phyloP scores from a whole-genome alignment of 441 rosid species.

The Mallotus repandus region DNA sequence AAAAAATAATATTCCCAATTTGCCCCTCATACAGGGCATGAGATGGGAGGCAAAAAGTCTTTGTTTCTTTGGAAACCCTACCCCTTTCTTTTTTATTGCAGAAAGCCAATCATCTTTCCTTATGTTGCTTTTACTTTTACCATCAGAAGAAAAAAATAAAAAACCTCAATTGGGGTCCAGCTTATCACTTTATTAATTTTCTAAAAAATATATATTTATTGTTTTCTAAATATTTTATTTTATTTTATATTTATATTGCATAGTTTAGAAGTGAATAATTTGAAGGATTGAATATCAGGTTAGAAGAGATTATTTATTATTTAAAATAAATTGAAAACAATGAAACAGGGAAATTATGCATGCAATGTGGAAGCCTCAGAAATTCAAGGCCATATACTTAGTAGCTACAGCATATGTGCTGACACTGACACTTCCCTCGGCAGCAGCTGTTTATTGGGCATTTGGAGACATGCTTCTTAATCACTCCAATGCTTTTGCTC shows the following conservation, averaged over 20 bases:
- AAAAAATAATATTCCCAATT: conserved; percentile 13
- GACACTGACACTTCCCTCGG: conserved; percentile 89
- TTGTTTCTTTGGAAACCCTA: conserved; percentile 16
- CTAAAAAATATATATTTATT: no score
- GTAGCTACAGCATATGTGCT: conserved; percentile 83
- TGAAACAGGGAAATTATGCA: conserved; percentile 86
- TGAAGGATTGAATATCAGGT: no score
- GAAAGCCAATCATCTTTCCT: conserved; percentile 39
- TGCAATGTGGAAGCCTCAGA: conserved; percentile 98
- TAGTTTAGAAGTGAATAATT: no score
- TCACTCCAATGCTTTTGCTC: conserved; percentile 92
- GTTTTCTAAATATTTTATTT: no score
- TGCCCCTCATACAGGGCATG: conserved; percentile 34
- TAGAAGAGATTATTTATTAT: no score
- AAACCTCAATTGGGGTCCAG: conserved; percentile 16
- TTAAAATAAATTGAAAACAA: no score
- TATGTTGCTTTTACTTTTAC: conserved; percentile 33
- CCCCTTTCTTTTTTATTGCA: conserved; percentile 26
- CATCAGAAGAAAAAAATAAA: conserved; percentile 11
- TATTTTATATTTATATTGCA: no score
- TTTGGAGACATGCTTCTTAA: conserved; percentile 87
- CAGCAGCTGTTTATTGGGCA: conserved; percentile 94
- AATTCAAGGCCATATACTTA: conserved; percentile 90
- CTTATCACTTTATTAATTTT: neutral
- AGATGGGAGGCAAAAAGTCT: conserved; percentile 35